Evolutionary conservation across 768 basidiomycete species (phyloP).

Genomic region (Lepiota subincarnata): DNA sequence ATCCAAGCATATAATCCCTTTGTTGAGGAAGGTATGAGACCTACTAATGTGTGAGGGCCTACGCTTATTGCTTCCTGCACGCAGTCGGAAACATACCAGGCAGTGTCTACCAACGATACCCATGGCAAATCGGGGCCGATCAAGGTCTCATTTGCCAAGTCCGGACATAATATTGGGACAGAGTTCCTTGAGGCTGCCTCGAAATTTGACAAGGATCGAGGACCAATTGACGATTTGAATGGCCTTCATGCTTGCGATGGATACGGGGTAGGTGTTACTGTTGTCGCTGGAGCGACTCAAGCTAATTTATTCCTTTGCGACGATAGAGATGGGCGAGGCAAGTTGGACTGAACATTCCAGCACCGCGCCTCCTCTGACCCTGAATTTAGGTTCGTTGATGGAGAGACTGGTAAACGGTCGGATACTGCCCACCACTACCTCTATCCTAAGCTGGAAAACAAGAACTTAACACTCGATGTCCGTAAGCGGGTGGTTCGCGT

Average conservation of each 20-base stretch:
- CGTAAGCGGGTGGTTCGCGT: slow-evolving; percentile 43
- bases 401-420: slow-evolving; percentile 48
- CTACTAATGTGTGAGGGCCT: neutral
- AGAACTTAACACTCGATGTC: slow-evolving; percentile 38
- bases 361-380: neutral
- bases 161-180: slow-evolving; percentile 34
- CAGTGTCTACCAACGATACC: slow-evolving; percentile 20
- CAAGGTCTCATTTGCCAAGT: slow-evolving; percentile 39
- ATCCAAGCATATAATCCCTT: slow-evolving; percentile 50
- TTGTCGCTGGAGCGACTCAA: neutral
- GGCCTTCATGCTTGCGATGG: slow-evolving; percentile 33
- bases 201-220: slow-evolving; percentile 45
- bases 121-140: slow-evolving; percentile 52
- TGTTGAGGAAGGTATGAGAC: slow-evolving; percentile 47
- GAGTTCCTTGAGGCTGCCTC: slow-evolving; percentile 45
- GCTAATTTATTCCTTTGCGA: neutral
- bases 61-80: neutral
- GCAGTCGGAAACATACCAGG: slow-evolving; percentile 40
- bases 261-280: slow-evolving; percentile 42
- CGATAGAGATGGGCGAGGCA: slow-evolving; percentile 53
- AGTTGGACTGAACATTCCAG: slow-evolving; percentile 10
- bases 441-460: slow-evolving; percentile 41
- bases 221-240: slow-evolving; percentile 42
- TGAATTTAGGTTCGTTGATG: slow-evolving; percentile 47
- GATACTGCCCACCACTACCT: slow-evolving; percentile 51